Conservation (phyloP, 768 basidiomycete genomes). For the Rhodotorula kratochvilovae region DNA sequence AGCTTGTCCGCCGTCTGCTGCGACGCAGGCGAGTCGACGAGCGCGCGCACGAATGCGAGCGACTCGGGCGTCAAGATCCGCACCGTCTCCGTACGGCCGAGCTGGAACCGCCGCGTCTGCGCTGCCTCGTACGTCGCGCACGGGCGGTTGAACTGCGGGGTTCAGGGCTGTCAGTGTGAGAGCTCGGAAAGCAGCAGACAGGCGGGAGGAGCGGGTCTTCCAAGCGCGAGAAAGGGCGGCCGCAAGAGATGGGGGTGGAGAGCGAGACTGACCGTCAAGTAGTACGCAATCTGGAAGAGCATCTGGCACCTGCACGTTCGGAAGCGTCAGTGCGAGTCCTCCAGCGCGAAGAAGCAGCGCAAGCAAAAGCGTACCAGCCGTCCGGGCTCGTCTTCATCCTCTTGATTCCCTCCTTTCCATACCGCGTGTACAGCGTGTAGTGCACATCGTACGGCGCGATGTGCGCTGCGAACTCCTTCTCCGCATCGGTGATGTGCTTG, state of each 20-base stretch:
- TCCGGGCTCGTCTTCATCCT: slow-evolving; percentile 53
- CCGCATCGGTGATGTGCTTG: slow-evolving; percentile 58
- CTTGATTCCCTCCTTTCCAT: slow-evolving; percentile 85
- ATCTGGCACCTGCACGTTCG: slow-evolving; percentile 58
- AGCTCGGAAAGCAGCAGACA: too few species aligned
- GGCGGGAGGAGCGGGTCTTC: not conserved
- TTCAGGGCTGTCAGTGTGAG: too few species aligned
- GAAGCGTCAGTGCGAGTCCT: not conserved
- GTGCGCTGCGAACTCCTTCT: slow-evolving; percentile 67
- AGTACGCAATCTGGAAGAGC: slow-evolving; percentile 90
- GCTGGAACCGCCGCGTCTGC: slow-evolving; percentile 84
- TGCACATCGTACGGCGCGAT: slow-evolving; percentile 67
- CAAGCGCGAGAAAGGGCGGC: too few species aligned
- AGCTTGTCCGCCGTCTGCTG: slow-evolving; percentile 59
- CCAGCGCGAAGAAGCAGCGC: not conserved
- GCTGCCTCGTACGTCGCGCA: slow-evolving; percentile 71
- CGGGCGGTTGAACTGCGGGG: slow-evolving; percentile 4
- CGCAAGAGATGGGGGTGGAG: not conserved
- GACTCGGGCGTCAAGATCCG: slow-evolving; percentile 75
- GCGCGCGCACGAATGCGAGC: slow-evolving; percentile 78
- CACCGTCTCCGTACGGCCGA: slow-evolving; percentile 90
- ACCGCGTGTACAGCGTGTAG: slow-evolving; percentile 76
- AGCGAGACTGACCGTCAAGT: slow-evolving; percentile 57
- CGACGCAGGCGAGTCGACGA: slow-evolving; percentile 55
- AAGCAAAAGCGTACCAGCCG: slow-evolving; percentile 61